phyloP scores from a whole-genome alignment of 805 yeast genomes.

The Candida rishiriensis region DNA sequence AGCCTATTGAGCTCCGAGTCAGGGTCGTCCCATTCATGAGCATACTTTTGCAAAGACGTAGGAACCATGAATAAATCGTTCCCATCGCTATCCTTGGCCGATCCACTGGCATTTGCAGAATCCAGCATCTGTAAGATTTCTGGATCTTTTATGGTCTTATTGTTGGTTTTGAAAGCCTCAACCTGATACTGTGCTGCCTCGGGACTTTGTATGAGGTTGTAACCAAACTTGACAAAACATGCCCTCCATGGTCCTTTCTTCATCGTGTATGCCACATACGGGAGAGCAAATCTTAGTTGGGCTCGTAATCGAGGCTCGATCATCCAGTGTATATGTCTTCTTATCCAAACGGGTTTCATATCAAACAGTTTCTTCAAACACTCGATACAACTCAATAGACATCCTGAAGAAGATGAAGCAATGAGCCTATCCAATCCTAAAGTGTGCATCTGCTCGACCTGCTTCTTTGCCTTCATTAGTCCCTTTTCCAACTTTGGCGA shows the following conservation, averaged over 20 bases:
- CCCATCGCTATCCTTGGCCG: constrained; percentile 14
- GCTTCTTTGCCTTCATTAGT: constrained; percentile 31
- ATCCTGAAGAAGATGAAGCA: constrained; percentile 25
- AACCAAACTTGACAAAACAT: constrained; percentile 72
- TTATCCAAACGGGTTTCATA: constrained; percentile 78
- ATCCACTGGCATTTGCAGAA: constrained; percentile 4
- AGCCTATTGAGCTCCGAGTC: constrained; percentile 18
- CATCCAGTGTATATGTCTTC: constrained; percentile 62
- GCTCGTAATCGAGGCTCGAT: constrained; percentile 42
- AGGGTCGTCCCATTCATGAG: constrained; percentile 19
- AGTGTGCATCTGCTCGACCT: constrained; percentile 30
- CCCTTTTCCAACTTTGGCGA: constrained; percentile 46
- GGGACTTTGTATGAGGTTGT: constrained; percentile 61
- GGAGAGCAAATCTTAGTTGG: constrained; percentile 69
- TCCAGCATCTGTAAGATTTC: constrained; percentile 18
- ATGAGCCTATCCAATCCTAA: constrained; percentile 21
- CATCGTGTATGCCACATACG: constrained; percentile 76
- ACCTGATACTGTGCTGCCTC: constrained; percentile 68
- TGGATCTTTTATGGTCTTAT: constrained; percentile 26
- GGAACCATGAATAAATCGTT: constrained; percentile 22
- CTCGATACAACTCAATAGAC: constrained; percentile 40
- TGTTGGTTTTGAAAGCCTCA: constrained; percentile 63
- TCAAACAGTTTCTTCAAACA: constrained; percentile 49
- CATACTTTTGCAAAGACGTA: constrained; percentile 15
- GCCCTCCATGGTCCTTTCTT: constrained; percentile 95